Base-by-base conservation (phyloP, 371 early-diverging fungal species). In the Actinomortierella ambigua region DNA sequence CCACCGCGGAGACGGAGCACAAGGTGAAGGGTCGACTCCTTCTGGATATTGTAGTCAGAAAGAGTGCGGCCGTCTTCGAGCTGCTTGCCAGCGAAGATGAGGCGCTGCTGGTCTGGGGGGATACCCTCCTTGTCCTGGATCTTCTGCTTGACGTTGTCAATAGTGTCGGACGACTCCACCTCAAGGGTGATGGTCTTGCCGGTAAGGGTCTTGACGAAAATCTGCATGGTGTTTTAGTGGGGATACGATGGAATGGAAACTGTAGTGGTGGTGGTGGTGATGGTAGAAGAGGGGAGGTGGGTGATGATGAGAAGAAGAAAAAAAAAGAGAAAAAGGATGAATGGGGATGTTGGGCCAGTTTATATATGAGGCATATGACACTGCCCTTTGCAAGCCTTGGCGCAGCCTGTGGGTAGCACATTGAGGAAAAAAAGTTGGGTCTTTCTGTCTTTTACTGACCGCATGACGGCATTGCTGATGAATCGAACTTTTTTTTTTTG, bases 41-140 rank as follows among this genome's bases (percentile, higher is more conserved):
- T 92, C 78, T 92, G 92, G 64, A 94, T 92, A 77, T 90, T 90
- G 76, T 88, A 88, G 77, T 86, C 86, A 49, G 77, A 73, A 20
- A 93, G 79, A 9, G 90, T 90, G 59, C 92, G 84, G 53, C 90
- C 91, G 65, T 92, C 92, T 64, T 92, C 91, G 7, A 93, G 80
- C 76, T 92, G 91, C 78, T 91, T 92, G 55, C 90, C 93, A 60
- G 90, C 91, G 68, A 92, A 91, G 57, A 91, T 92, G 88, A 57
- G 90, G 86, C 61, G 92, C 91, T 65, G 88, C 85, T 96, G 97
- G 66, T 85, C 82, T 55, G 84, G 81, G 26, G 83, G 82, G 61
- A 83, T 84, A 59, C 95, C 95, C 81, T 98, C 98, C 90, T 98
- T 97, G 85, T 98, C 98, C 82, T 98, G 98, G 64, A 98, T 98